phyloP scores from a whole-genome alignment of 345 rosid genomes.

The Pistacia integerrima region DNA sequence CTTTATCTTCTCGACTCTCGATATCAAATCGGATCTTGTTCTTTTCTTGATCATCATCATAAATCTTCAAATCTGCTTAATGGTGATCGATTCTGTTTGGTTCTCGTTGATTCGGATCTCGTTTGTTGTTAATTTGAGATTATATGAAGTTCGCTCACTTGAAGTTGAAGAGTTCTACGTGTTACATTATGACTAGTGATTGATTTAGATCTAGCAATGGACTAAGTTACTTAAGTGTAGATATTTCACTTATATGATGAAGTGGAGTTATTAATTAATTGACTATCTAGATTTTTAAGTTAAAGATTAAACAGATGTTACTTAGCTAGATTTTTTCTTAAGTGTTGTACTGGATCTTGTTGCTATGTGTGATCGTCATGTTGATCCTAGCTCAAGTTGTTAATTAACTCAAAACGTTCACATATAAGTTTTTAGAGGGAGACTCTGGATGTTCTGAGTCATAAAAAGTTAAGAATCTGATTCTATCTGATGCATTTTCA shows the following conservation, averaged over 20 bases:
- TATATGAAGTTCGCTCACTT: background rate
- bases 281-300: background rate
- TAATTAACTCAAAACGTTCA: background rate
- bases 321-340: background rate
- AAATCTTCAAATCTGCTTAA: background rate
- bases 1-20: background rate
- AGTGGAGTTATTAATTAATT: background rate
- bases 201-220: background rate
- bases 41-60: background rate
- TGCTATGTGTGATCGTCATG: background rate
- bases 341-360: background rate
- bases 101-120: slow-evolving; percentile 19
- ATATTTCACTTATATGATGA: background rate
- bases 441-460: background rate
- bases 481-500: too few relatives aligned
- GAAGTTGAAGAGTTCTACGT: background rate
- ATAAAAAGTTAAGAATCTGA: too few relatives aligned
- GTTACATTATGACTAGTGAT: background rate
- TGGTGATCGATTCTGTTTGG: background rate
- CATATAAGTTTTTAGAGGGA: too few relatives aligned
- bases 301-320: background rate
- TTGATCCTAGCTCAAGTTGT: background rate
- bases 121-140: background rate
- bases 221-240: background rate
- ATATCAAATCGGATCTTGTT: background rate